phyloP scores from a whole-genome alignment of 164 flowering plant genomes.

The Vitis riparia region DNA sequence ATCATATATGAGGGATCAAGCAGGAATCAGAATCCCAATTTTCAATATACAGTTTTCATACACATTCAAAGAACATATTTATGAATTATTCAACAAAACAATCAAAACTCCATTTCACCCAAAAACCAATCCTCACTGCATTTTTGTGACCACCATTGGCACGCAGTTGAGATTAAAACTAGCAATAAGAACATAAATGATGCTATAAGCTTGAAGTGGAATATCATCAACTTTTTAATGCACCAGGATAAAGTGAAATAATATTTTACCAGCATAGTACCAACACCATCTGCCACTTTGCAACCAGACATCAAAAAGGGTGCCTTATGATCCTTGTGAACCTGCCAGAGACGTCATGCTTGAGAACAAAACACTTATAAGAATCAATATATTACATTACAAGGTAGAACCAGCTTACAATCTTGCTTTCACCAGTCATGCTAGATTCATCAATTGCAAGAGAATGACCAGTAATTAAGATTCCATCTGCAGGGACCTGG shows the following conservation, averaged over 20 bases:
- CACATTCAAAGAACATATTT: neutral
- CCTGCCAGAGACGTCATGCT: conserved; percentile 36
- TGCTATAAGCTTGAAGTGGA: neutral
- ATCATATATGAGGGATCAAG: neutral
- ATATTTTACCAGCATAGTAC: conserved; percentile 87
- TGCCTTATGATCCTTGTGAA: conserved; percentile 71
- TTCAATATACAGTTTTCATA: neutral
- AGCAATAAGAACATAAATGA: neutral
- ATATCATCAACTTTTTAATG: neutral
- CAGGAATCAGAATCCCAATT: neutral
- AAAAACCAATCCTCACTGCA: neutral
- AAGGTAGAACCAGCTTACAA: conserved; percentile 44
- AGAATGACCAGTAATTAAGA: conserved; percentile 78
- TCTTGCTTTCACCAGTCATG: conserved; percentile 99
- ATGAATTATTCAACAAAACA: neutral
- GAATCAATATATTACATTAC: neutral
- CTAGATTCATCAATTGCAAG: conserved; percentile 98
- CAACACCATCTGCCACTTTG: conserved; percentile 97
- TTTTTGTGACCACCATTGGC: neutral
- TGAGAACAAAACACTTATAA: conserved; percentile 1
- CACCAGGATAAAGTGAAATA: neutral
- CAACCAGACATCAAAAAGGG: conserved; percentile 99
- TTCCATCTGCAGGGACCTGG: conserved; percentile 96
- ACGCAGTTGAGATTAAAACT: neutral
- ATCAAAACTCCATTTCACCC: neutral